phyloP scores from a whole-genome alignment of 306 rosid genomes.

The Rubus idaeus region DNA sequence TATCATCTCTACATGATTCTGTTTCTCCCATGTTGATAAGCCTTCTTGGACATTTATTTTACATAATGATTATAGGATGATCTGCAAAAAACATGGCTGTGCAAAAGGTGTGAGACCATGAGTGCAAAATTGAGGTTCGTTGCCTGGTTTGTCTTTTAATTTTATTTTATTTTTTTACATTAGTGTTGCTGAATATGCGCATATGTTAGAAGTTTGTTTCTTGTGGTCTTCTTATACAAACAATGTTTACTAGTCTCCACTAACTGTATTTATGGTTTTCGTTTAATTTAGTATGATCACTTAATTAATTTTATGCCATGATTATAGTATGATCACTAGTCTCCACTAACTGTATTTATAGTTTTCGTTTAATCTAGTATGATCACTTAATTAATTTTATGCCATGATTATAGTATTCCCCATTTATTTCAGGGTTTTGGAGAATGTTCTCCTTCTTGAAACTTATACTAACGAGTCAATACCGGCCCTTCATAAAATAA shows the following conservation, averaged over 20 bases:
- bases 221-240: neutral
- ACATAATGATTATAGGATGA: slow-evolving; percentile 60
- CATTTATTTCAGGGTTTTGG: slow-evolving; percentile 62
- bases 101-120: slow-evolving; percentile 98
- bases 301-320: slow-evolving; percentile 8
- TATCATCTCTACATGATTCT: neutral
- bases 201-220: neutral
- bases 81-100: slow-evolving; percentile 87
- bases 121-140: slow-evolving; percentile 92
- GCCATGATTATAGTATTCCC: slow-evolving; percentile 24
- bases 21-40: neutral
- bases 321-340: slow-evolving; percentile 17
- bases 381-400: neutral
- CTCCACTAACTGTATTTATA: neutral
- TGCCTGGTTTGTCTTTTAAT: slow-evolving; percentile 1
- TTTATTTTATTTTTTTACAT: neutral
- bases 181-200: neutral
- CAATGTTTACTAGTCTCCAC: neutral
- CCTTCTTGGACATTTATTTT: slow-evolving; percentile 13
- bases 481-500: slow-evolving; percentile 94
- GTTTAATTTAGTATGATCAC: neutral
- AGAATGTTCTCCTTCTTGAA: slow-evolving; percentile 81
- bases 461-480: slow-evolving; percentile 93
- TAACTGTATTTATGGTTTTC: neutral
- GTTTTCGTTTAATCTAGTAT: neutral